A percentile compares a stretch with the other conserved stretches of the same genome.
phyloP scores from a whole-genome alignment of 257 asterid genomes.

The Echites panduratus region DNA sequence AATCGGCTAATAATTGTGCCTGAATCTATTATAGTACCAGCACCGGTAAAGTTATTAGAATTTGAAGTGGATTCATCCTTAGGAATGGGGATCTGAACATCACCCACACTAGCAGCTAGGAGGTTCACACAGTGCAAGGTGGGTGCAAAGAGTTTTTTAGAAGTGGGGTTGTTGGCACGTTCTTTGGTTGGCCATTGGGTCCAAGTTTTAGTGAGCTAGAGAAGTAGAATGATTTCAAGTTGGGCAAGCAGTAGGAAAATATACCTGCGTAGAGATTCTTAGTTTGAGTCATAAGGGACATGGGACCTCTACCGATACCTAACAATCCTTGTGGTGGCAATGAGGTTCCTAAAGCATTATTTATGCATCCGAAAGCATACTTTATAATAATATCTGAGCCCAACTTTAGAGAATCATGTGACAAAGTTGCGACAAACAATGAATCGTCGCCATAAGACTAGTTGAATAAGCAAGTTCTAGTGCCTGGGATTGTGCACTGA shows the following conservation, averaged over 20 bases:
- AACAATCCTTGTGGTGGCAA: slow-evolving; percentile 57
- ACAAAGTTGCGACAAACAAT: slow-evolving; percentile 38
- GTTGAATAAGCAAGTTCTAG: slow-evolving; percentile 44
- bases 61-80: slow-evolving; percentile 37
- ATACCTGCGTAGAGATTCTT: slow-evolving; percentile 40
- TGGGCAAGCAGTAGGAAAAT: slow-evolving; percentile 69
- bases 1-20: no score
- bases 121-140: no score
- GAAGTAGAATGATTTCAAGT: slow-evolving; percentile 42
- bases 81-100: slow-evolving; percentile 35
- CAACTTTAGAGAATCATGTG: slow-evolving; percentile 45
- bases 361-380: no score
- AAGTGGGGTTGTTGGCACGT: no score
- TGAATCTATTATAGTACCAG: no score
- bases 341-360: slow-evolving; percentile 48
- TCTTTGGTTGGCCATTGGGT: no score
- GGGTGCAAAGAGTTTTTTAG: no score
- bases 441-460: slow-evolving; percentile 56
- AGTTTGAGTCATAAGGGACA: slow-evolving; percentile 49
- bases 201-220: no score
- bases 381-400: slow-evolving; percentile 39
- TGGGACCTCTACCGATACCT: slow-evolving; percentile 64
- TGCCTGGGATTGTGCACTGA: slow-evolving; percentile 4
- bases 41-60: no score
- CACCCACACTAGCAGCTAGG: no score